Evolutionary conservation across 305 asterid species (phyloP).

Genomic region (Fraxinus greggii): DNA sequence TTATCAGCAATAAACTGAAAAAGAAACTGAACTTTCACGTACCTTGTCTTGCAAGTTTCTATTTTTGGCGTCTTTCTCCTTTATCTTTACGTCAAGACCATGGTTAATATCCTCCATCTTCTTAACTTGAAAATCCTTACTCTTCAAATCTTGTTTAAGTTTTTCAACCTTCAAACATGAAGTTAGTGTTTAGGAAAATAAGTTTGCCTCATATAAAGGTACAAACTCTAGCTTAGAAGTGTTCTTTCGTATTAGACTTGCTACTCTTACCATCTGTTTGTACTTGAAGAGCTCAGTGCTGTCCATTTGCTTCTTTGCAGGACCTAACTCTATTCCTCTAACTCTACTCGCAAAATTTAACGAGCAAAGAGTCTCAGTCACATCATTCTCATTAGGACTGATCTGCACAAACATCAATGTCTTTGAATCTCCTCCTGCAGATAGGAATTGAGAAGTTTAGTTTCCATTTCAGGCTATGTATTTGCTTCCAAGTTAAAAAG

Average conservation of each 20-base stretch:
- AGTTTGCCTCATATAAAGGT: background rate
- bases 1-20: background rate
- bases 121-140: slow-evolving; percentile 66
- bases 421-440: slow-evolving; percentile 93
- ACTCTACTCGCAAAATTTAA: slow-evolving; percentile 92
- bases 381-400: slow-evolving; percentile 86
- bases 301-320: slow-evolving; percentile 92
- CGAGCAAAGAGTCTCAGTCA: slow-evolving; percentile 88
- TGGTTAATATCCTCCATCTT: slow-evolving; percentile 85
- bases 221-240: background rate
- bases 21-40: background rate
- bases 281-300: slow-evolving; percentile 70
- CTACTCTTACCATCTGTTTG: slow-evolving; percentile 68
- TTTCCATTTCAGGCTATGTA: background rate
- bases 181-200: slow-evolving; percentile 4
- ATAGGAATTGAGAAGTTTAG: background rate
- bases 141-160: slow-evolving; percentile 72
- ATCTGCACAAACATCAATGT: slow-evolving; percentile 95
- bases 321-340: slow-evolving; percentile 91
- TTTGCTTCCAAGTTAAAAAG: background rate
- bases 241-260: slow-evolving; percentile 1
- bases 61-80: slow-evolving; percentile 72
- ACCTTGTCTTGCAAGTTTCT: slow-evolving; percentile 95
- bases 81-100: slow-evolving; percentile 71
- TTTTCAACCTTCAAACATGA: slow-evolving; percentile 62